Base-by-base conservation (phyloP, 768 basidiomycete species). In the Tulasnella sp. region DNA sequence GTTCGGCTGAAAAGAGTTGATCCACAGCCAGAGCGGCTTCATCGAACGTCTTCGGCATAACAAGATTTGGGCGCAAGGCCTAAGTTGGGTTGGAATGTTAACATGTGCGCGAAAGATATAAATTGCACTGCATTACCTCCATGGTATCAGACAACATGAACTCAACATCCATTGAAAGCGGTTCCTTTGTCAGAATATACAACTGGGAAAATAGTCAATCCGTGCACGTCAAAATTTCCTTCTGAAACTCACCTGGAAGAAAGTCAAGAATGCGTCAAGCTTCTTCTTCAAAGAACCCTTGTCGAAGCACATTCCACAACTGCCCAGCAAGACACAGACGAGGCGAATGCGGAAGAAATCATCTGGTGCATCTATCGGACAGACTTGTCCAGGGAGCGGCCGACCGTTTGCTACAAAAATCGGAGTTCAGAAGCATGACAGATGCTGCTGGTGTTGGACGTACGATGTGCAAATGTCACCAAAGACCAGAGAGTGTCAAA, bases 281-380 rank as follows among this genome's bases (percentile, higher is more conserved):
- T 96, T 98, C 85, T 92, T 92, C 83, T 91, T 93, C 82, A 94
- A 93, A 5, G 91, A 90, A 0, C 97, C 97, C 52, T 91, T 90
- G 82, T 98, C 97, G 83, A 99, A 99, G 84, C 97, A 99, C 88
- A 96, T 94, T 25, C 97, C 97, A 81, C 95, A 96, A 0, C 96
- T 94, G 83, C 99, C 97, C 25, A 99, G 86, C 49, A 99, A 85
- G 8, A 92, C 92, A 81, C 97, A 99, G 64, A 97, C 89, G 72
- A 99, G 87, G 15, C 97, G 88, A 75, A 98, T 83, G 40, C 97
- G 90, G 88, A 99, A 99, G 83, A 93, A 99, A 82, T 99, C 97
- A 82, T 98, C 94, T 0, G 93, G 93, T 86, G 93, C 91, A 81
- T 99, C 97, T 74, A 97, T 85, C 3, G 89, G 83, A 78, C 90